Base-by-base conservation (phyloP, 192 early-diverging fungal species). In the Coemansia sp. region DNA sequence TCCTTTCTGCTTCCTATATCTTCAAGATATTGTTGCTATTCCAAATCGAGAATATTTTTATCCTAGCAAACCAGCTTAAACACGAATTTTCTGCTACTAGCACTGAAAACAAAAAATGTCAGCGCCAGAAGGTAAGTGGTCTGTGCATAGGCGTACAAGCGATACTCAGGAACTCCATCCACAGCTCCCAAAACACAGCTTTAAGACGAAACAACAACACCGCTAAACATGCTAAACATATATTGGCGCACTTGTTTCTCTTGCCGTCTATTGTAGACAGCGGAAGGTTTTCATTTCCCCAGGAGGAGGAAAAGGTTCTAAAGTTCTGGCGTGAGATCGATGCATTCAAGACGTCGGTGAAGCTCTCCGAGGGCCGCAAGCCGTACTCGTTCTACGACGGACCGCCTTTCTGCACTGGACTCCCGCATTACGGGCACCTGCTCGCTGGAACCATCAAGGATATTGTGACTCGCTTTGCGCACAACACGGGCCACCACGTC, bases 401-500 rank as follows among this genome's bases (percentile, higher is more conserved):
- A 34, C 97, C 97, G 53, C 97, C 97, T 48, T 99, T 99, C 75
- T 96, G 96, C 60, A 99, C 97, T 15, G 97, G 97, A 16, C 83
- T 97, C 60, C 97, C 97, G 39, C 97, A 99, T 77, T 98, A 99
- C 76, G 97, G 97, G 56, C 97, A 99, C 72, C 87, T 99, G 87
- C 87, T 99, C 6, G 95, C 96, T 18, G 96, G 97, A 74, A 98
- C 97, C 69, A 98, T 99, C 85, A 99, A 99, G 92, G 97, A 99
- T 80, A 92, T 97, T 62, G 95, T 99, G 64, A 99, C 97, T 11
- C 89, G 97, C 57, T 99, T 92, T 85, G 97, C 97, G 21, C 89
- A 93, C 70, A 88, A 87, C 71, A 99, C 94, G 55, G 97, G 97
- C 53, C 94, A 97, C 81, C 90, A 96, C 76, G 97, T 99, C 43